A percentile compares a stretch with the other conserved stretches of the same genome.
These are phyloP conservation scores for Dendrothele bispora DNA, from an alignment of 768 basidiomycete species.

Conservation along the genomic window DNA sequence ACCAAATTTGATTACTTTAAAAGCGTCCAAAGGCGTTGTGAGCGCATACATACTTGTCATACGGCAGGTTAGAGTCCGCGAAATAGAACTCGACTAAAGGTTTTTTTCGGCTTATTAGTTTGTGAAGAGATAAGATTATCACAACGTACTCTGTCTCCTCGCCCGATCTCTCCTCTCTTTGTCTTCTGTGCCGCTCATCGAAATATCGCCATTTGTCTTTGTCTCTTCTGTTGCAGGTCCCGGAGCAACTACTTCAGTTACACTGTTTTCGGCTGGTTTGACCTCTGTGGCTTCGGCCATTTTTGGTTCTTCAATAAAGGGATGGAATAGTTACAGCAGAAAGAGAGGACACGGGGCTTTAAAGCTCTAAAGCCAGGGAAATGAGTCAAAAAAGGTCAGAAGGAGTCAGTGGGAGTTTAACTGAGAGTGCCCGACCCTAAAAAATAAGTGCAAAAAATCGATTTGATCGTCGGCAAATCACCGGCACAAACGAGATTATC, in stretches of 20 bases:
- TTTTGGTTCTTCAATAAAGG: neutral
- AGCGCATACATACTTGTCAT: constrained; percentile 60
- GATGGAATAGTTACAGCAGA: neutral
- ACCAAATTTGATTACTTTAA: constrained; percentile 12
- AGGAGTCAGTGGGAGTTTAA: no score
- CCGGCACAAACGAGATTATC: no score
- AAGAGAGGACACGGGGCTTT: no score
- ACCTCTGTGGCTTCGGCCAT: neutral
- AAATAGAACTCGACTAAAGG: constrained; percentile 91
- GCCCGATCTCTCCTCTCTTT: constrained; percentile 1
- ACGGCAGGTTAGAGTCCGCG: constrained; percentile 93
- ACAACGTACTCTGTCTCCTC: constrained; percentile 4
- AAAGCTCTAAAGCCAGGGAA: no score
- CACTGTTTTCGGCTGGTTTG: no score
- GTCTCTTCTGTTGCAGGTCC: neutral
- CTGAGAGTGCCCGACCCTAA: no score
- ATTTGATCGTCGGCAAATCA: no score
- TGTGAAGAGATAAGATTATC: neutral
- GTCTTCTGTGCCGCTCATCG: constrained; percentile 1
- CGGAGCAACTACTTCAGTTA: neutral
- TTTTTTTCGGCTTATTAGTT: neutral
- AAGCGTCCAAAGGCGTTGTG: neutral
- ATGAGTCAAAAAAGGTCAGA: neutral
- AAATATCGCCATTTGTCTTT: neutral
- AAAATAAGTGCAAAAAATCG: no score